Evolutionary conservation across 2,329 filamentous ascomycete species (phyloP).

Genomic region (Exophiala spinifera): DNA sequence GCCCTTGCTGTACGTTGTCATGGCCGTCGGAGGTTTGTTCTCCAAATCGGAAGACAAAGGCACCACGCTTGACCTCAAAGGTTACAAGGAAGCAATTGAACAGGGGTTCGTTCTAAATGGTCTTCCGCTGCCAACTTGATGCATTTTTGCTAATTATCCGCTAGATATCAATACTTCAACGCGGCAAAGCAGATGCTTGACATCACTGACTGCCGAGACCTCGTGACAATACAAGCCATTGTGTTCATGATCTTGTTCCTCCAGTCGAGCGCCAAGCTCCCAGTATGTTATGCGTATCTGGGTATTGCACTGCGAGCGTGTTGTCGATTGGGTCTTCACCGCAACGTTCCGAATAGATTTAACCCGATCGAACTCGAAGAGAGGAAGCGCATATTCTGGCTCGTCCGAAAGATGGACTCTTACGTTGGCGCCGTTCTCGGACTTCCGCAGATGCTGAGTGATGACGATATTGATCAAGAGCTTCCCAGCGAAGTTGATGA

Average conservation of each 20-base stretch:
- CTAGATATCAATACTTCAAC: slow-evolving; percentile 71
- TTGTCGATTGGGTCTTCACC: slow-evolving; percentile 74
- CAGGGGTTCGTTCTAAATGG: slow-evolving; percentile 48
- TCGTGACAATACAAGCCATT: slow-evolving; percentile 70
- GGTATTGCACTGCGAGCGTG: slow-evolving; percentile 73
- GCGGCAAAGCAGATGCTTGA: slow-evolving; percentile 63
- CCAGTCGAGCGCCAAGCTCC: slow-evolving; percentile 74
- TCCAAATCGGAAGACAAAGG: slow-evolving; percentile 51
- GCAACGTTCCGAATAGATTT: slow-evolving; percentile 64
- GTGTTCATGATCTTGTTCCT: slow-evolving; percentile 79
- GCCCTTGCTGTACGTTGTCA: slow-evolving; percentile 66
- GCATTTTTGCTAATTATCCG: not conserved
- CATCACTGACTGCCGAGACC: slow-evolving; percentile 64
- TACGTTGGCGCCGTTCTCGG: slow-evolving; percentile 51
- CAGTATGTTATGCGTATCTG: slow-evolving; percentile 75
- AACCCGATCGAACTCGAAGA: slow-evolving; percentile 71
- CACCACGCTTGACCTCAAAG: slow-evolving; percentile 47
- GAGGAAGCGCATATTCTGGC: slow-evolving; percentile 62
- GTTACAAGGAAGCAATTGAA: slow-evolving; percentile 50
- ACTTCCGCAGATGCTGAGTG: slow-evolving; percentile 48
- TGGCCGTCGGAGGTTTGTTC: slow-evolving; percentile 73
- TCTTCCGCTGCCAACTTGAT: slow-evolving; percentile 8
- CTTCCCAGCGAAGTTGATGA: slow-evolving; percentile 46
- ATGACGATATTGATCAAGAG: slow-evolving; percentile 51
- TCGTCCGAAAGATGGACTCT: slow-evolving; percentile 50